These are phyloP conservation scores for Malassezia furfur DNA, from an alignment of 1,284 basidiomycete genomes.

Conservation along the genomic window DNA sequence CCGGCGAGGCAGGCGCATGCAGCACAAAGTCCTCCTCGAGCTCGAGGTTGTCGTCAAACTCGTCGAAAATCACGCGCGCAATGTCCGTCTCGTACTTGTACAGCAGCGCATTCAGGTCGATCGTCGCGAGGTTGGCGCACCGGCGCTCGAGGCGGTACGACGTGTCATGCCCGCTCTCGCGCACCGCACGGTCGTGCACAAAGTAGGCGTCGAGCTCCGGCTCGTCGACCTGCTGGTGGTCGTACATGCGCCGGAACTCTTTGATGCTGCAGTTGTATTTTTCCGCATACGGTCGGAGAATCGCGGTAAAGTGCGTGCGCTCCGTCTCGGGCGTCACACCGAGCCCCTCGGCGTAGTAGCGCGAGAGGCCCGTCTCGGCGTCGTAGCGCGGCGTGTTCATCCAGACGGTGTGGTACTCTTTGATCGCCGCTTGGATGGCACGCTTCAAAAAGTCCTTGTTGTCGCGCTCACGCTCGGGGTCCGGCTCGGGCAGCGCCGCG, in stretches of 20 bases:
- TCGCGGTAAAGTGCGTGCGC: constrained; percentile 92
- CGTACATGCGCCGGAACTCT: constrained; percentile 95
- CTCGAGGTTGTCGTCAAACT: constrained; percentile 82
- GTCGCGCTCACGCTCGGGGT: constrained; percentile 64
- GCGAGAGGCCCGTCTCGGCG: constrained; percentile 79
- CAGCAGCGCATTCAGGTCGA: constrained; percentile 77
- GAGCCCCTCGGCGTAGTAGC: constrained; percentile 84
- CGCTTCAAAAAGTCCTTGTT: constrained; percentile 87
- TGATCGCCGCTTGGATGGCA: constrained; percentile 90
- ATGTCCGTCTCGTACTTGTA: constrained; percentile 57
- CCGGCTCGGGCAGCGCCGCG: constrained; percentile 62
- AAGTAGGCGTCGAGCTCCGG: constrained; percentile 93
- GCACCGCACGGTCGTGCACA: constrained; percentile 85
- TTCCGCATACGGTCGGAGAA: constrained; percentile 83
- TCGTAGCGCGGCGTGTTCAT: constrained; percentile 85
- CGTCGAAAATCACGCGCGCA: constrained; percentile 67
- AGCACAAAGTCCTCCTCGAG: constrained; percentile 74
- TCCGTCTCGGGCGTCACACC: constrained; percentile 98
- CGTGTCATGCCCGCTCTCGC: constrained; percentile 78
- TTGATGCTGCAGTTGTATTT: constrained; percentile 90
- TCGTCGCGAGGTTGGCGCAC: constrained; percentile 86
- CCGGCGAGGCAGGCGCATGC: constrained; percentile 22
- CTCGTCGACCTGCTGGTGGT: constrained; percentile 70
- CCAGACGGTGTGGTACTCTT: constrained; percentile 98
- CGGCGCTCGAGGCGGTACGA: constrained; percentile 89